Conservation (phyloP, 164 flowering plant species). For the Sextonia rubra region DNA sequence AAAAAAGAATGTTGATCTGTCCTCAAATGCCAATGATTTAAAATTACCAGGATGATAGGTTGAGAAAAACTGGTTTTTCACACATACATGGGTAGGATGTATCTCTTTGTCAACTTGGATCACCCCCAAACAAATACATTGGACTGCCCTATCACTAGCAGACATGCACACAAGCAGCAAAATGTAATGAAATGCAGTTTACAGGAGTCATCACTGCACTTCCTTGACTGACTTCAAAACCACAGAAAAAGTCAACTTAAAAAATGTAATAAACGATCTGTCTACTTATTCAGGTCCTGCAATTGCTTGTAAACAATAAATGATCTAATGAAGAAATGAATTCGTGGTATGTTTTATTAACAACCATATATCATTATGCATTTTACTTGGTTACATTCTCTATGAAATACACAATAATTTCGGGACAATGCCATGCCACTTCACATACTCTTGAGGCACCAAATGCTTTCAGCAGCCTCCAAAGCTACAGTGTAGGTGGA, state of each 20-base stretch:
- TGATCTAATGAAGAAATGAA: not conserved
- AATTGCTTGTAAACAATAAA: not conserved
- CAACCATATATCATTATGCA: slow-evolving; percentile 1
- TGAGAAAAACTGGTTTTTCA: no score
- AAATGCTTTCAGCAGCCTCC: slow-evolving; percentile 8
- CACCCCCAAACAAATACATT: not conserved
- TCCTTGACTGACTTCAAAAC: not conserved
- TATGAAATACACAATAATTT: slow-evolving; percentile 6
- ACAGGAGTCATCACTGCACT: not conserved
- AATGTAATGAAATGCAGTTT: not conserved
- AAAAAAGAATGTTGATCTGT: no score
- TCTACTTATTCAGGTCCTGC: slow-evolving; percentile 1
- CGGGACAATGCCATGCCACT: not conserved
- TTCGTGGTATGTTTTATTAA: not conserved
- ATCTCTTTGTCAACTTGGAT: no score
- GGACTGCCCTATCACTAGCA: no score
- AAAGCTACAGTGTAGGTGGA: not conserved
- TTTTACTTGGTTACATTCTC: not conserved
- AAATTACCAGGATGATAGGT: no score
- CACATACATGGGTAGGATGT: no score
- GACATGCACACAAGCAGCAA: not conserved
- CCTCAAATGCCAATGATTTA: no score
- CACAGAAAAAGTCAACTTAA: not conserved
- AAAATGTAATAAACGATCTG: not conserved
- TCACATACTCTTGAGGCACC: slow-evolving; percentile 6